Evolutionary conservation across 2,329 filamentous ascomycete genomes (phyloP).

Genomic region (Plectosphaerella plurivora): DNA sequence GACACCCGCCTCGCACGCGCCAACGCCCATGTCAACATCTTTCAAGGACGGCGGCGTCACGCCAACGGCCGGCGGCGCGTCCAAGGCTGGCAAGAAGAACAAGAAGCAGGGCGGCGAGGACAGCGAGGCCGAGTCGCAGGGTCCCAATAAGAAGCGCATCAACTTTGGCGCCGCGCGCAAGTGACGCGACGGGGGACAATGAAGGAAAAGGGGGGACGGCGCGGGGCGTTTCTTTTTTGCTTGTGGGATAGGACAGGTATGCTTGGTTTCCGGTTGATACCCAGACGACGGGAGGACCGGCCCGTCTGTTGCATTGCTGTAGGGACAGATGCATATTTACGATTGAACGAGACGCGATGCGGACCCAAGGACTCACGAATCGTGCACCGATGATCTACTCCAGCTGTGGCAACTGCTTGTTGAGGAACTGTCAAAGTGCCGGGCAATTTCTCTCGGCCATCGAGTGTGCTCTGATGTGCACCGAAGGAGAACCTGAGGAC

Average conservation of each 20-base stretch:
- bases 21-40: constrained; percentile 50
- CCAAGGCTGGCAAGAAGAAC: constrained; percentile 43
- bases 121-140: constrained; percentile 54
- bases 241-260: too few species aligned
- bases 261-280: too few species aligned
- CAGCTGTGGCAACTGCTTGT: too few species aligned
- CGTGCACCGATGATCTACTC: too few species aligned
- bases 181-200: constrained; percentile 15
- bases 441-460: too few species aligned
- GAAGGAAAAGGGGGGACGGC: background rate
- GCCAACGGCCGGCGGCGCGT: constrained; percentile 47
- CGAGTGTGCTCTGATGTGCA: too few species aligned
- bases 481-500: too few species aligned
- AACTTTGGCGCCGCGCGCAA: constrained; percentile 54
- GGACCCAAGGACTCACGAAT: too few species aligned
- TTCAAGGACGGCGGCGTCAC: constrained; percentile 53
- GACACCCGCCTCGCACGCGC: constrained; percentile 42
- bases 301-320: too few species aligned
- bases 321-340: background rate
- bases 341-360: background rate
- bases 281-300: too few species aligned
- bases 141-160: constrained; percentile 50
- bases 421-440: too few species aligned
- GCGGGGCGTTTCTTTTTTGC: background rate
- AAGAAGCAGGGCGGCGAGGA: constrained; percentile 50